Evolutionary conservation across 2,329 filamentous ascomycete genomes (phyloP), one percentile per base, ranked within the genome.

Genomic region (Penicillium sp.): DNA sequence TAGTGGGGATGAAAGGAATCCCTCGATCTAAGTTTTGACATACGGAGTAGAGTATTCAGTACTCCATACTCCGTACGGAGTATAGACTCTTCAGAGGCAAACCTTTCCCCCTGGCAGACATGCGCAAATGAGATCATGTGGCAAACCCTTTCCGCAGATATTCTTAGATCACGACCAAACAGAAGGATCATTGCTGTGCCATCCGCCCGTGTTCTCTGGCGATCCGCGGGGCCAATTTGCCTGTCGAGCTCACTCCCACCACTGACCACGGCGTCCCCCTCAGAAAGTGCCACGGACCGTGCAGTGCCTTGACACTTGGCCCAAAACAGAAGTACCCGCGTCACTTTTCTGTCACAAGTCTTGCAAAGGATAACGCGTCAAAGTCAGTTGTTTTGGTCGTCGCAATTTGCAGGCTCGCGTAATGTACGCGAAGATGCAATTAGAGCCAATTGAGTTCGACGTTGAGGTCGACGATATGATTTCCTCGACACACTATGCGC

Each of bases 171-270:
- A 29, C 18, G 11, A 10, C 16, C n/a, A n/a, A 5, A 23, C 36
- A 27, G 36, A 32, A 39, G 23, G 32, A 18, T 26, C 30, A 16
- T 29, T 18, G 29, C 14, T 29, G 48, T 38, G 16, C 13, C 40
- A 11, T 27, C n/a, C 18, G 10, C 26, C 51, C 51, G 44, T 53
- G 38, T 48, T 39, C n/a, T 36, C 44, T 53, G 45, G 13, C 46
- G 51, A 53, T 53, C 51, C 23, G 18, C 40, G 51, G 51, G 39
- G 46, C 51, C 40, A 19, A 44, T 27, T 47, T 26, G 26, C 19
- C 32, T 13, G 18, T 46, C 32, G 32, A 44, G n/a, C 34, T 48
- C 32, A 6, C 36, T 29, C 30, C 30, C n/a, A 4, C 38, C 16
- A 35, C 36, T 53, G 50, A 36, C 9, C 43, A 41, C 30, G 35